phyloP scores from a whole-genome alignment of 129 eudicot genomes.

The Rutidosis leptorrhynchoides region DNA sequence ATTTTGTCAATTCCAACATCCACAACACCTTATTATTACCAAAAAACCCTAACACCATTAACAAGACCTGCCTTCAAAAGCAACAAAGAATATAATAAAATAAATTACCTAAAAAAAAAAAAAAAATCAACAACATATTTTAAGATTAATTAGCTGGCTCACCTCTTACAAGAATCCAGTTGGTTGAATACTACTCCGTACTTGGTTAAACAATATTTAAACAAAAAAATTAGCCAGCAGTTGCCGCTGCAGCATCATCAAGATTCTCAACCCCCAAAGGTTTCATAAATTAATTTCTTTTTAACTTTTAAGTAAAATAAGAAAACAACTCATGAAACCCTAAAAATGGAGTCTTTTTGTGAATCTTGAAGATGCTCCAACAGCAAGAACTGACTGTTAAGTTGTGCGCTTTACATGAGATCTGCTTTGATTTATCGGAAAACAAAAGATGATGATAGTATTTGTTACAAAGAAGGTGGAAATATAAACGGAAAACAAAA shows the following conservation, averaged over 20 bases:
- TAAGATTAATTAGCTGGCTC: constrained; percentile 15
- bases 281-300: constrained; percentile 23
- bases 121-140: neutral
- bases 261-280: constrained; percentile 53
- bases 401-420: constrained; percentile 21
- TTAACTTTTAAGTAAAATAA: neutral
- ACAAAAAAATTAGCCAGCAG: constrained; percentile 29
- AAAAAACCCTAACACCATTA: constrained; percentile 27
- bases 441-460: neutral
- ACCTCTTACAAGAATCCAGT: constrained; percentile 26
- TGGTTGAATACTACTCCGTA: neutral
- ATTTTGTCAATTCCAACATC: constrained; percentile 2
- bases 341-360: constrained; percentile 35
- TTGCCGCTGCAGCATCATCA: constrained; percentile 89
- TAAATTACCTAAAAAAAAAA: constrained; percentile 21
- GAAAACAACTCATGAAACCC: constrained; percentile 36
- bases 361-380: constrained; percentile 75
- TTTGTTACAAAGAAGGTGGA: neutral
- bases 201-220: neutral
- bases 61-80: constrained; percentile 24
- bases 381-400: constrained; percentile 53
- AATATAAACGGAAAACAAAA: constrained; percentile 8
- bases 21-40: constrained; percentile 22
- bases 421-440: constrained; percentile 11
- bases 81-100: constrained; percentile 16